Evolutionary conservation across 345 rosid species (phyloP).

Genomic region (Salix udensis): DNA sequence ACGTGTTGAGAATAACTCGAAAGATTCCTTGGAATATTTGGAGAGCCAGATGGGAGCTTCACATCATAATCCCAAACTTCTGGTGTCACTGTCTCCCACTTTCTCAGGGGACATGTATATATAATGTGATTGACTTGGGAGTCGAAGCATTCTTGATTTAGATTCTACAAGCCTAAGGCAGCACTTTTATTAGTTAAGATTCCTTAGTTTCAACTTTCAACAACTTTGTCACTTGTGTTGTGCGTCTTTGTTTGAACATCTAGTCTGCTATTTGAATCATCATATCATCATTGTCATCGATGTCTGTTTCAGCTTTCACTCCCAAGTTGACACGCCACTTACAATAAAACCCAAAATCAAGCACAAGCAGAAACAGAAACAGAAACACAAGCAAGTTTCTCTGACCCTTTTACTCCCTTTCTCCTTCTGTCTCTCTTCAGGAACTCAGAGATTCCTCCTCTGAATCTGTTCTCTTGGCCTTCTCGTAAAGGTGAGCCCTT

Average conservation of each 20-base stretch:
- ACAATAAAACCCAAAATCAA: neutral
- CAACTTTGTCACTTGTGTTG: neutral
- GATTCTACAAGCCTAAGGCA: neutral
- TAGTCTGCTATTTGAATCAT: neutral
- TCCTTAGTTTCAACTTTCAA: too few relatives aligned
- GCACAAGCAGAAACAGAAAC: slow-evolving; percentile 12
- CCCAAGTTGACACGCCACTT: slow-evolving; percentile 12
- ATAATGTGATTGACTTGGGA: neutral
- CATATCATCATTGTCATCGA: neutral
- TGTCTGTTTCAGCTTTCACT: slow-evolving; percentile 12
- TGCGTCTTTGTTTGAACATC: neutral
- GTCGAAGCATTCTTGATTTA: neutral
- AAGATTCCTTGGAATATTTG: neutral
- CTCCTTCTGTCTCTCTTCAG: slow-evolving; percentile 48
- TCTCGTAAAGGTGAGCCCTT: slow-evolving; percentile 82
- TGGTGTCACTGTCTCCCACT: neutral
- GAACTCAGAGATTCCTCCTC: slow-evolving; percentile 69
- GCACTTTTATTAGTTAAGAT: neutral
- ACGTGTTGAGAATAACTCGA: too few relatives aligned
- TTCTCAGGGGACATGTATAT: neutral
- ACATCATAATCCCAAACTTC: neutral
- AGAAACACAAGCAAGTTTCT: slow-evolving; percentile 49
- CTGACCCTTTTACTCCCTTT: slow-evolving; percentile 74
- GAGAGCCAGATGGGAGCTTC: neutral
- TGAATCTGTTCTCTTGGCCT: slow-evolving; percentile 74